phyloP scores from a whole-genome alignment of 805 yeast species.

The Candida succiphila region DNA sequence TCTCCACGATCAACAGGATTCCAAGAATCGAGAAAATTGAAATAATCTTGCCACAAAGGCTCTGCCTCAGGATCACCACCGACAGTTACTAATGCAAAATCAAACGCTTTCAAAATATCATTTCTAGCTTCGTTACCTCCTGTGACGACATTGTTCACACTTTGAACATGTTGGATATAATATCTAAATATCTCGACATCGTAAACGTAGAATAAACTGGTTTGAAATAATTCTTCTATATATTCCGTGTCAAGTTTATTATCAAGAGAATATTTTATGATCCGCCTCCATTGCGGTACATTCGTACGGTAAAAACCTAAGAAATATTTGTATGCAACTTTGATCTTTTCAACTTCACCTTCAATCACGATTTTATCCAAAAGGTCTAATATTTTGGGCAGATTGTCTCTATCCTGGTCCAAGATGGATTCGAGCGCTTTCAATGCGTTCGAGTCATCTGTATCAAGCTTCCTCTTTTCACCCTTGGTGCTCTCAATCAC shows the following conservation, averaged over 20 bases:
- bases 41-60: constrained; percentile 70
- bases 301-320: constrained; percentile 58
- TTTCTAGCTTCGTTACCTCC: constrained; percentile 78
- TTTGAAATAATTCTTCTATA: constrained; percentile 57
- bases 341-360: constrained; percentile 45
- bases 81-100: constrained; percentile 66
- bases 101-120: constrained; percentile 71
- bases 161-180: constrained; percentile 72
- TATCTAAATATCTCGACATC: constrained; percentile 64
- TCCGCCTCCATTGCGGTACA: constrained; percentile 72
- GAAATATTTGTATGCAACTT: constrained; percentile 49
- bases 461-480: too few relatives aligned
- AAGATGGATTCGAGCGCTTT: too few relatives aligned
- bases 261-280: too few relatives aligned
- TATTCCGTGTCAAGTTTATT: constrained; percentile 11
- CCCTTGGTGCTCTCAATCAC: too few relatives aligned
- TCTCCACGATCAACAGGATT: constrained; percentile 77
- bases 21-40: constrained; percentile 73
- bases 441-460: too few relatives aligned
- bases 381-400: too few relatives aligned
- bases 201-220: constrained; percentile 51
- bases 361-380: too few relatives aligned
- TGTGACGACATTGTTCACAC: constrained; percentile 58
- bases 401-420: too few relatives aligned
- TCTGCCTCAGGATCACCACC: constrained; percentile 72